Percentiles rank a stretch among this genome's conserved stretches.
Conservation (phyloP, 2,329 filamentous ascomycete species). For the Fusarium dlaminii region DNA sequence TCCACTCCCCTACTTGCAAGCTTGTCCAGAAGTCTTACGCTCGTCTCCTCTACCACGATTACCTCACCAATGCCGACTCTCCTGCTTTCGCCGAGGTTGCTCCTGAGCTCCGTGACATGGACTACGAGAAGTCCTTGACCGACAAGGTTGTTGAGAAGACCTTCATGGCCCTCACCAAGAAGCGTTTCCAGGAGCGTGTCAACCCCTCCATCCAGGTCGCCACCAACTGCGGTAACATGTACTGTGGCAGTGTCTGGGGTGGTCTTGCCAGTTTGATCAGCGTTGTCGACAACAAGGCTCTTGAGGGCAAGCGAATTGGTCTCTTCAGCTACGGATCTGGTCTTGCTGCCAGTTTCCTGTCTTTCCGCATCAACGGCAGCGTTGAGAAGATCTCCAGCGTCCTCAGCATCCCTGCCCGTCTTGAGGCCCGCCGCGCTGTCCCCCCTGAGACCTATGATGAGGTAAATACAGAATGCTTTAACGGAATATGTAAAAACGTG, state of each 20-base stretch:
- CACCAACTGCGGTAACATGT: conserved; percentile 78
- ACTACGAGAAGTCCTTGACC: conserved; percentile 80
- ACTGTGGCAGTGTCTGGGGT: conserved; percentile 77
- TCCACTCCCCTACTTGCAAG: conserved; percentile 90
- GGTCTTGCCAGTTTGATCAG: conserved; percentile 77
- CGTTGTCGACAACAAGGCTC: conserved; percentile 68
- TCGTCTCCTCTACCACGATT: conserved; percentile 87
- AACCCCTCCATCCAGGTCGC: conserved; percentile 77
- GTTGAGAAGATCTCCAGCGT: conserved; percentile 73
- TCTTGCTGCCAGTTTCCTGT: conserved; percentile 76
- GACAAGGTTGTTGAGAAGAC: conserved; percentile 89
- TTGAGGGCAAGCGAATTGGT: conserved; percentile 77
- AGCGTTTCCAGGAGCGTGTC: conserved; percentile 82
- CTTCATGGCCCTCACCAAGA: conserved; percentile 86
- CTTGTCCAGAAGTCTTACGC: conserved; percentile 86
- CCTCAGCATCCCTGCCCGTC: conserved; percentile 74
- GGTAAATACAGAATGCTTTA: conserved; percentile 57
- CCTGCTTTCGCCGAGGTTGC: conserved; percentile 78
- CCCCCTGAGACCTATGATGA: conserved; percentile 78
- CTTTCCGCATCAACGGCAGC: conserved; percentile 77
- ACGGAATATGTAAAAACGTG: not conserved
- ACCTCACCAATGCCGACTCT: conserved; percentile 73
- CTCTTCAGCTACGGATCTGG: conserved; percentile 85
- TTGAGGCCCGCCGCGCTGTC: conserved; percentile 72
- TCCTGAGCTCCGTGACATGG: conserved; percentile 78